These are phyloP conservation scores for Maudiozyma bulderi DNA, from an alignment of 805 yeast genomes.

Conservation along the genomic window DNA sequence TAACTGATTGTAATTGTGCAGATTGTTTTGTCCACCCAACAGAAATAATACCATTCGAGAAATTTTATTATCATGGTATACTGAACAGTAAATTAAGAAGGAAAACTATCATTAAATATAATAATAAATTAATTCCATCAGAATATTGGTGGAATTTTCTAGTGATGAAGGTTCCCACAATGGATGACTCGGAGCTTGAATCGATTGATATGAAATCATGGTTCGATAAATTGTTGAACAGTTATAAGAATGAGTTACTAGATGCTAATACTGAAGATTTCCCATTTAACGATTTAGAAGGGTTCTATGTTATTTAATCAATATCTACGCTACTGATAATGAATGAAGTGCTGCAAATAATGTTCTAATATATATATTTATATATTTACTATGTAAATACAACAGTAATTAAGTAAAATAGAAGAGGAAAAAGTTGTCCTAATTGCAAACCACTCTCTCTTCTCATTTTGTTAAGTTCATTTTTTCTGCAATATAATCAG, in stretches of 20 bases:
- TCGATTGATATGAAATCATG: conserved; percentile 17
- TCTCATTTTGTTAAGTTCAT: neutral
- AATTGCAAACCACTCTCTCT: neutral
- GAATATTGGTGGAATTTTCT: conserved; percentile 29
- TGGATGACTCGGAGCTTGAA: conserved; percentile 15
- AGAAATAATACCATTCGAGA: conserved; percentile 21
- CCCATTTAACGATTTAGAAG: conserved; percentile 7
- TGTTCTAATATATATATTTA: too few relatives aligned
- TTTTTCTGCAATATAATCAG: conserved; percentile 28
- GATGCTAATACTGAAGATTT: conserved; percentile 7
- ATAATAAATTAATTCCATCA: conserved; percentile 24
- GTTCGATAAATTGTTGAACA: conserved; percentile 20
- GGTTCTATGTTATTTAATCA: conserved; percentile 8
- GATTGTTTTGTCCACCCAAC: conserved; percentile 21
- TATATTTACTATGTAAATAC: neutral
- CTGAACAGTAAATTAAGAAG: conserved; percentile 17
- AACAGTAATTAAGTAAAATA: neutral
- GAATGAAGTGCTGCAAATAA: neutral
- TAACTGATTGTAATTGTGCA: conserved; percentile 17
- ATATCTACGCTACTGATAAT: neutral
- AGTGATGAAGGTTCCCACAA: conserved; percentile 18
- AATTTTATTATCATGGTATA: conserved; percentile 20
- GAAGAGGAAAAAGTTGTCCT: neutral
- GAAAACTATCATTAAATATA: conserved; percentile 22
- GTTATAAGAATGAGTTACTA: conserved; percentile 12